These are phyloP conservation scores for Austroboletus festivus DNA, from an alignment of 768 basidiomycete species.

Conservation along the genomic window DNA sequence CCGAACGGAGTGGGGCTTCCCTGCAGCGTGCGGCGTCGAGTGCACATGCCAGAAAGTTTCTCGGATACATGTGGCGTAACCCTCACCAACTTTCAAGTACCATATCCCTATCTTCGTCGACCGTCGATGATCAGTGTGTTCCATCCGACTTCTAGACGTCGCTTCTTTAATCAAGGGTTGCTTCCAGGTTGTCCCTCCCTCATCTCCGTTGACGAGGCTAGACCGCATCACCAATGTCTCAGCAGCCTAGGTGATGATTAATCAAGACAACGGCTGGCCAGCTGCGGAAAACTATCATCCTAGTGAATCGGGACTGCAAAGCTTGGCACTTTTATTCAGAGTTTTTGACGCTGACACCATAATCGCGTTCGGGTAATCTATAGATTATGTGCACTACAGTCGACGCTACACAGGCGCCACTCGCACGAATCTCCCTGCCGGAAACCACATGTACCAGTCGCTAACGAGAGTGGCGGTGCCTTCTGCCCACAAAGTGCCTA, in stretches of 20 bases:
- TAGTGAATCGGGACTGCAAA: no score
- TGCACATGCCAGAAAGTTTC: neutral
- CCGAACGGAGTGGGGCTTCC: neutral
- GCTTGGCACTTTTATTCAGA: slow-evolving; percentile 1
- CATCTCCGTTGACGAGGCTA: slow-evolving; percentile 22
- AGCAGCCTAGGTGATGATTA: neutral
- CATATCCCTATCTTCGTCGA: slow-evolving; percentile 5
- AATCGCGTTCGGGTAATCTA: slow-evolving; percentile 2
- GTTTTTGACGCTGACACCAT: slow-evolving; percentile 11
- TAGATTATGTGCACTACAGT: neutral
- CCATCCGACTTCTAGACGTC: slow-evolving; percentile 6
- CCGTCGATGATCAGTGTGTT: slow-evolving; percentile 10
- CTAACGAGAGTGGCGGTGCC: slow-evolving; percentile 16
- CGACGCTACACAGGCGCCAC: slow-evolving; percentile 15
- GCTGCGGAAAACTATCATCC: no score
- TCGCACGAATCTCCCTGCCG: slow-evolving; percentile 14
- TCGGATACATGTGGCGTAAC: slow-evolving; percentile 16
- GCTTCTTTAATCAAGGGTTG: slow-evolving; percentile 17
- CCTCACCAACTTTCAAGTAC: neutral
- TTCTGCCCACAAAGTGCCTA: slow-evolving; percentile 8
- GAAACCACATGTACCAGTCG: slow-evolving; percentile 23
- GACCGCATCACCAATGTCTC: neutral
- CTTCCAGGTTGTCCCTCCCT: slow-evolving; percentile 2
- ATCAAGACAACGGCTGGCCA: neutral
- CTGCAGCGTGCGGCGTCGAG: slow-evolving; percentile 3